Evolutionary conservation across 2,329 filamentous ascomycete genomes (phyloP), one percentile per base, ranked within the genome.

Genomic region (Talaromyces sp.): DNA sequence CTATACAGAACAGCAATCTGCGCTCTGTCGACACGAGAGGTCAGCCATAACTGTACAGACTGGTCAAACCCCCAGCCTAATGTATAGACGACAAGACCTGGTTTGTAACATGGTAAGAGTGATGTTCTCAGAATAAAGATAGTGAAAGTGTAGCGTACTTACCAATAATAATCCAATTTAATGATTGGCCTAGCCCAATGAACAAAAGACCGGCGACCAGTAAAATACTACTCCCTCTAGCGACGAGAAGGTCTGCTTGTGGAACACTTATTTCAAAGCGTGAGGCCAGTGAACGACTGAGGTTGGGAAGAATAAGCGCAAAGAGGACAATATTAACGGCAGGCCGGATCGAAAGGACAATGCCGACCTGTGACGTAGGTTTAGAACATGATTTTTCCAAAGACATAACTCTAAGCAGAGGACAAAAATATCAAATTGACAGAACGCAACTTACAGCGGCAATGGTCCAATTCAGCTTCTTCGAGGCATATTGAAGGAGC

Each of bases 31-130:
- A 55, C 50, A 21, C 50, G 50, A 55, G 50, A 55, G 31, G 50
- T 55, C 6, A 55, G 33, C 50, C 50, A 55, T 55, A 55, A 18
- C 50, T 55, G 50, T 39, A 55, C 50, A n/a, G 31, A 55, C 50
- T 55, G 50, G 50, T 55, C 50, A 37, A 39, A 55, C 4, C 50
- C 50, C 28, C 50, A 55, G 6, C 50, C 50, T 16, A 55, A 33
- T 39, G 50, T 55, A 55, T 37, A 37, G 1, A 55, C 31, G 21
- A 39, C 33, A n/a, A 55, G 50, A 23, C 50, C 50, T 55, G 50
- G n/a, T 4, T 16, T 37, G 39, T 55, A 37, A 37, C 7, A 21
- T 16, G 18, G 33, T 55, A n/a, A 37, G 50, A 2, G n/a, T 37
- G n/a, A 7, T n/a, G 23, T 23, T 55, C 11, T n/a, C 21, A 55